Percentiles rank a stretch among this genome's conserved stretches.
These are phyloP conservation scores for Crucihimalaya himalaica DNA, from an alignment of 345 rosid species.

Conservation along the genomic window DNA sequence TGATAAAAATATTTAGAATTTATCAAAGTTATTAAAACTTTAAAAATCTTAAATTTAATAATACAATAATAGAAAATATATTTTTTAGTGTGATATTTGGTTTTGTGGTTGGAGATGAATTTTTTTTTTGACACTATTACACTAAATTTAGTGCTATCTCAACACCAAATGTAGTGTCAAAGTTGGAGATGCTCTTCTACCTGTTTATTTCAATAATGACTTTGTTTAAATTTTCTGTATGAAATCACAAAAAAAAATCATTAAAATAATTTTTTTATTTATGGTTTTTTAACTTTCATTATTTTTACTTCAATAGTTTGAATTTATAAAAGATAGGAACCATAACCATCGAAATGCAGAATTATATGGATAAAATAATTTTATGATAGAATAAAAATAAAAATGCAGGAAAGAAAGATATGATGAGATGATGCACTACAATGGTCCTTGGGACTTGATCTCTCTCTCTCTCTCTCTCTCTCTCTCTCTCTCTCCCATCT, in stretches of 20 bases:
- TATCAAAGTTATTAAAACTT: no score
- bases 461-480: slow-evolving; percentile 32
- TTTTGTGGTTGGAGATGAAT: no score
- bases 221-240: background rate
- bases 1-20: no score
- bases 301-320: background rate
- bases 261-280: no score
- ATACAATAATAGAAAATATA: no score
- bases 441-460: slow-evolving; percentile 44
- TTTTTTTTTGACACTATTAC: no score
- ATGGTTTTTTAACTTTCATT: background rate
- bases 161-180: no score
- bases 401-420: slow-evolving; percentile 7
- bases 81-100: no score
- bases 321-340: background rate
- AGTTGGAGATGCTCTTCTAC: no score
- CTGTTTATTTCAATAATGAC: background rate
- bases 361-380: slow-evolving; percentile 11
- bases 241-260: background rate
- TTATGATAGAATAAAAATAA: background rate
- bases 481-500: slow-evolving; percentile 34
- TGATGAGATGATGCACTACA: slow-evolving; percentile 40
- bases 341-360: slow-evolving; percentile 38
- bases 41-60: no score
- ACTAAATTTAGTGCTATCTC: no score